These are phyloP conservation scores for Clavispora vitiphila DNA, from an alignment of 805 yeast species.

Conservation along the genomic window DNA sequence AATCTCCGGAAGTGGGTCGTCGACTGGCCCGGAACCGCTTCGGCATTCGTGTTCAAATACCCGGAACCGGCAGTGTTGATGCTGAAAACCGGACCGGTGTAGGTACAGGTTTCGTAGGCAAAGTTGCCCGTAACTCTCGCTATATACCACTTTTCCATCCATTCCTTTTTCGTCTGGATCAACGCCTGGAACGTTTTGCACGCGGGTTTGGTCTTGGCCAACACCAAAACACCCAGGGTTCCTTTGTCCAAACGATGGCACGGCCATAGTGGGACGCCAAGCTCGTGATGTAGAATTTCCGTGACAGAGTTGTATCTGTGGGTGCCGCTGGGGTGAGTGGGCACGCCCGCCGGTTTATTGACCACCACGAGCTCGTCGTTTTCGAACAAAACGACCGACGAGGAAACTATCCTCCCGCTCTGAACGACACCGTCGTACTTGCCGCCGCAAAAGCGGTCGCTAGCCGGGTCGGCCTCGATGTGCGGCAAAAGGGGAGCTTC, in stretches of 20 bases:
- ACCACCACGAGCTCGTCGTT: constrained; percentile 38
- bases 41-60: constrained; percentile 24
- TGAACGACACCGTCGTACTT: constrained; percentile 18
- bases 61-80: constrained; percentile 29
- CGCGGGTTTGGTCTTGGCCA: constrained; percentile 33
- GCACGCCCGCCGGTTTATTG: constrained; percentile 49
- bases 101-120: constrained; percentile 22
- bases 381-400: constrained; percentile 27
- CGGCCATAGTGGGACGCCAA: constrained; percentile 30
- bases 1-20: constrained; percentile 30
- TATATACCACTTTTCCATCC: constrained; percentile 37
- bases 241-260: constrained; percentile 48
- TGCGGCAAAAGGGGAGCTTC: not conserved
- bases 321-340: constrained; percentile 49
- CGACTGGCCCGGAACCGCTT: constrained; percentile 24
- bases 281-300: constrained; percentile 35
- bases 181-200: constrained; percentile 28
- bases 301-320: constrained; percentile 40
- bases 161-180: constrained; percentile 23
- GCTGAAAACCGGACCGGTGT: constrained; percentile 38
- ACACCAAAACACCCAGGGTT: constrained; percentile 46
- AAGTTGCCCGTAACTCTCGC: constrained; percentile 43
- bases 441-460: constrained; percentile 8
- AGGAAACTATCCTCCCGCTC: too few relatives aligned
- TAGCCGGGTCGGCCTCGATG: not conserved